phyloP scores from a whole-genome alignment of 768 basidiomycete genomes.

The Lactifluus echinatus region DNA sequence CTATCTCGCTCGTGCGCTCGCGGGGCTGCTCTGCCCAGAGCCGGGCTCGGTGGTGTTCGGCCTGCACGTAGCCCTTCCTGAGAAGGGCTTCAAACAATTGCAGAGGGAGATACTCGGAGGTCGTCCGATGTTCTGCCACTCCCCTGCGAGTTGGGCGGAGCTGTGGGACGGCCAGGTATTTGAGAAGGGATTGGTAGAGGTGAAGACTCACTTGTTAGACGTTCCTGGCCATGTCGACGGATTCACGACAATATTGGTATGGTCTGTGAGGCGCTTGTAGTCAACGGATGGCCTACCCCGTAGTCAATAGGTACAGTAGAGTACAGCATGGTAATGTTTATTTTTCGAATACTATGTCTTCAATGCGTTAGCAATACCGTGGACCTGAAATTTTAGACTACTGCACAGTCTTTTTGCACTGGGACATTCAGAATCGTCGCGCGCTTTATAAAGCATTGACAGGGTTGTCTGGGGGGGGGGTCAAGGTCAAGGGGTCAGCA shows the following conservation, averaged over 20 bases:
- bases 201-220: background rate
- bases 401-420: no score
- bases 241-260: background rate
- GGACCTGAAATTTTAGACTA: no score
- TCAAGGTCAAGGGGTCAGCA: no score
- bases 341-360: background rate
- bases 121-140: conserved; percentile 12
- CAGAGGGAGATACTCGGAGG: no score
- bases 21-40: conserved; percentile 33
- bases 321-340: no score
- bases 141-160: conserved; percentile 15
- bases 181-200: conserved; percentile 18
- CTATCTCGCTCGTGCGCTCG: conserved; percentile 34
- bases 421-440: no score
- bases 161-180: conserved; percentile 22
- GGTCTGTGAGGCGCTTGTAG: background rate
- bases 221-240: background rate
- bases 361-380: no score
- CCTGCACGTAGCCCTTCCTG: background rate
- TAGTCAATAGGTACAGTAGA: background rate
- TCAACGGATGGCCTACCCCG: no score
- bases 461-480: no score
- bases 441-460: no score
- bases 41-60: conserved; percentile 29
- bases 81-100: background rate